These are phyloP conservation scores for Cyclocybe cylindracea DNA, from an alignment of 768 basidiomycete genomes.

Conservation along the genomic window DNA sequence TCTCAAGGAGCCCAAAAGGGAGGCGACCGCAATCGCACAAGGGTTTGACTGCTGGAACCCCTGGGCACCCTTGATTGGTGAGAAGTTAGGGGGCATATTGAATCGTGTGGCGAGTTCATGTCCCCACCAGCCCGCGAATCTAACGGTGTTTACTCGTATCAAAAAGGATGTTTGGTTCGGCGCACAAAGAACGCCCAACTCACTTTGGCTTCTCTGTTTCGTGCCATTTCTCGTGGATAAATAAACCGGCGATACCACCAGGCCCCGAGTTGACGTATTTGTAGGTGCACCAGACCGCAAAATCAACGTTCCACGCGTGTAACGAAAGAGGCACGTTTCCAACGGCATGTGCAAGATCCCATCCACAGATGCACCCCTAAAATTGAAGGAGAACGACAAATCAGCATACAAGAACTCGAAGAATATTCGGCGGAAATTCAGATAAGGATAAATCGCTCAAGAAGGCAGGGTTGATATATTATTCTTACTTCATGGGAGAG, in stretches of 20 bases:
- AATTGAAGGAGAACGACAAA: constrained; percentile 16
- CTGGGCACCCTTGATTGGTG: constrained; percentile 85
- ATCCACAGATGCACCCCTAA: constrained; percentile 92
- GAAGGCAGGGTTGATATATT: not conserved
- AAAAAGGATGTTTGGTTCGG: not conserved
- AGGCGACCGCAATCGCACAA: constrained; percentile 73
- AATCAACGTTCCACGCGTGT: constrained; percentile 95
- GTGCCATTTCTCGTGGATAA: constrained; percentile 84
- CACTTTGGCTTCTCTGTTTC: constrained; percentile 63
- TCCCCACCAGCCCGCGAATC: constrained; percentile 98
- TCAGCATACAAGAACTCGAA: constrained; percentile 12
- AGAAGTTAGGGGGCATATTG: constrained; percentile 83
- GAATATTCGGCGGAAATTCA: not conserved
- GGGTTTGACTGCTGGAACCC: constrained; percentile 98
- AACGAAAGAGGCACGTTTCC: constrained; percentile 90
- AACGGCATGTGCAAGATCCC: constrained; percentile 94
- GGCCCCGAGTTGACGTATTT: constrained; percentile 97
- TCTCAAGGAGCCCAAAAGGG: constrained; percentile 82
- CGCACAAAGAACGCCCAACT: constrained; percentile 20
- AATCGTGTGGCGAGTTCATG: constrained; percentile 88
- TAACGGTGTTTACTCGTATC: constrained; percentile 27
- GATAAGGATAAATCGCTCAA: not conserved
- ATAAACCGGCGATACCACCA: constrained; percentile 95
- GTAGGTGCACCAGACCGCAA: constrained; percentile 99
- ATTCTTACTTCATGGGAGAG: not conserved